A percentile compares a stretch with the other conserved stretches of the same genome.
Conservation (phyloP, 306 rosid genomes). For the Alnus glutinosa region DNA sequence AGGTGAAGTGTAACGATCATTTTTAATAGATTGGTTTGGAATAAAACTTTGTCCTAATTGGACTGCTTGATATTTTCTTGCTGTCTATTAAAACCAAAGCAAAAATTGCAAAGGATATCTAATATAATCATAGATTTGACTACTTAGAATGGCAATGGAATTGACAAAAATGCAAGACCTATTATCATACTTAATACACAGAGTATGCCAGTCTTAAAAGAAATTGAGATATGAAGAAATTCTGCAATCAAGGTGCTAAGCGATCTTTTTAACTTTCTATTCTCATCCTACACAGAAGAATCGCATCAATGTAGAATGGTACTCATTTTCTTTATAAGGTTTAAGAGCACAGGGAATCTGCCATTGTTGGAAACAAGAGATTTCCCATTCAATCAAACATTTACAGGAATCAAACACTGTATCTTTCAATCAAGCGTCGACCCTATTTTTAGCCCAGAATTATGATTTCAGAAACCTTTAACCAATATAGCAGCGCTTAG, state of each 20-base stretch:
- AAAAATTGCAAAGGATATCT: too few species aligned
- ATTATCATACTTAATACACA: background rate
- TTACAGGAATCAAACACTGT: background rate
- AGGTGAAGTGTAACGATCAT: too few species aligned
- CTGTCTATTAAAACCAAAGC: too few species aligned
- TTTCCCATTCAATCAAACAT: background rate
- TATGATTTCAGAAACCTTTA: background rate
- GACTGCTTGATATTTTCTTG: too few species aligned
- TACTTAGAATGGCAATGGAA: too few species aligned
- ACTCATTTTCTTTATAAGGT: background rate
- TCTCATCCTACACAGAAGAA: background rate
- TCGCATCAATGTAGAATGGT: background rate
- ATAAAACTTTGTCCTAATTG: too few species aligned
- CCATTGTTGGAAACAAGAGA: background rate
- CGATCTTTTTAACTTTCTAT: too few species aligned
- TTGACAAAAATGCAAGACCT: too few species aligned
- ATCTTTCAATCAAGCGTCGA: background rate
- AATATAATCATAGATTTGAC: too few species aligned
- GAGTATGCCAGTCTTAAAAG: background rate
- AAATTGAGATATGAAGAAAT: background rate
- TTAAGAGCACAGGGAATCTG: background rate
- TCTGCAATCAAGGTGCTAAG: background rate
- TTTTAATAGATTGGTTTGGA: too few species aligned
- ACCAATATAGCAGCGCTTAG: background rate
- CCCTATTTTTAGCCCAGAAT: background rate